phyloP scores from a whole-genome alignment of 345 rosid species.

The Psidium guajava region DNA sequence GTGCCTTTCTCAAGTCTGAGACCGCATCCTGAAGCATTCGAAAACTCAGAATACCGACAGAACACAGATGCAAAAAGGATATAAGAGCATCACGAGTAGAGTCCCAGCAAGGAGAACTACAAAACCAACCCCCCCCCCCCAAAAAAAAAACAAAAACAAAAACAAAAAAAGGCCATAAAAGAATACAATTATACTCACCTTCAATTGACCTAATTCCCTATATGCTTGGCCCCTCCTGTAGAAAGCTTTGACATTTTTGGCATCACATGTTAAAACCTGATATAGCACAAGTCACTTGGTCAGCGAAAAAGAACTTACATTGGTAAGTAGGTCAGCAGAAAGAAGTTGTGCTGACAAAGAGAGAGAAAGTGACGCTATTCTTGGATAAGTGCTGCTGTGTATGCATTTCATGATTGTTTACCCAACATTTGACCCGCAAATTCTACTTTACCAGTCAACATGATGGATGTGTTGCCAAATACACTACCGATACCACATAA shows the following conservation, averaged over 20 bases:
- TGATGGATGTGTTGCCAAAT: not conserved
- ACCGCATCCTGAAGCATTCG: constrained; percentile 55
- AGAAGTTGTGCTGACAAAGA: not conserved
- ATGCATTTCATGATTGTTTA: not conserved
- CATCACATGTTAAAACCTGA: constrained; percentile 77
- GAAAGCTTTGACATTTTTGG: constrained; percentile 79
- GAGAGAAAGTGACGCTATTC: not conserved
- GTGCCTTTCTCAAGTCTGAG: constrained; percentile 69
- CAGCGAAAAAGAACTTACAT: not conserved
- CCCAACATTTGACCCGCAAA: not conserved
- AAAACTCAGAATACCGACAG: not conserved
- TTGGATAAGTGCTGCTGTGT: not conserved
- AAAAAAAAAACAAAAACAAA: no score
- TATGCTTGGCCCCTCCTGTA: constrained; percentile 97
- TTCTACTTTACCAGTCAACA: not conserved
- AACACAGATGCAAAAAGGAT: not conserved
- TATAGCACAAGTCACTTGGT: not conserved
- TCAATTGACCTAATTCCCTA: constrained; percentile 57
- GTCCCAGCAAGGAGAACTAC: not conserved
- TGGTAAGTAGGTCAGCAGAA: not conserved
- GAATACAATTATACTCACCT: constrained; percentile 37
- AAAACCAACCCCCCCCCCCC: not conserved
- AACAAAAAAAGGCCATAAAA: not conserved
- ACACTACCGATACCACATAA: not conserved
- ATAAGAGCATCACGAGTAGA: not conserved